These are phyloP conservation scores for Fusarium lateritium DNA, from an alignment of 2,329 filamentous ascomycete genomes.

Conservation along the genomic window DNA sequence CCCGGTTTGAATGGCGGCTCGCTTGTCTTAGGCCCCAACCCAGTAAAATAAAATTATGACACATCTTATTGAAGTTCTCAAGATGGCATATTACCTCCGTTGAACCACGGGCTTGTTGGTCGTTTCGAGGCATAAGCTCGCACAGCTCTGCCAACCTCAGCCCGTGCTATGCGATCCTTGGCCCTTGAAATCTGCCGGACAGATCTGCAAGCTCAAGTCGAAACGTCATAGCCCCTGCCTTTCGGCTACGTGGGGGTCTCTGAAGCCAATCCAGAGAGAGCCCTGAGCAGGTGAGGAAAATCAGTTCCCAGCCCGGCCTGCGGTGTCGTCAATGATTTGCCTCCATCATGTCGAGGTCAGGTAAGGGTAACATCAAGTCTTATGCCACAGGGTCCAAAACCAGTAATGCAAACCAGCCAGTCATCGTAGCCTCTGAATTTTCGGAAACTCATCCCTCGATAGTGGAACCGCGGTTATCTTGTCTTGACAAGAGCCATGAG, in stretches of 20 bases:
- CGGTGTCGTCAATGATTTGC: constrained; percentile 39
- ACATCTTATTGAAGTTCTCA: constrained; percentile 33
- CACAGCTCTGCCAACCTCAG: constrained; percentile 20
- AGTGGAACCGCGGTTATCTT: constrained; percentile 22
- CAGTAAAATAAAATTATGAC: constrained; percentile 31
- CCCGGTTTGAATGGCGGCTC: constrained; percentile 35
- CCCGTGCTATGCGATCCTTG: constrained; percentile 13
- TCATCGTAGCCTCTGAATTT: constrained; percentile 1
- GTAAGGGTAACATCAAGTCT: background rate
- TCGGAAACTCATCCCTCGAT: background rate
- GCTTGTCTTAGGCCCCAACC: constrained; percentile 39
- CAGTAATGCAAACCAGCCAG: constrained; percentile 1
- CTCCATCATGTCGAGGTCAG: constrained; percentile 31
- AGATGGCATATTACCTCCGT: constrained; percentile 4
- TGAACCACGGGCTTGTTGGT: constrained; percentile 9
- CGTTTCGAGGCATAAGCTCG: constrained; percentile 11
- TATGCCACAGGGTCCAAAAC: background rate
- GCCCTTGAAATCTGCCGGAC: constrained; percentile 36
- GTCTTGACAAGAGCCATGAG: constrained; percentile 29
- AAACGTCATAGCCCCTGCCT: constrained; percentile 45
- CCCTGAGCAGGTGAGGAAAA: constrained; percentile 18
- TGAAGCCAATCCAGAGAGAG: constrained; percentile 29
- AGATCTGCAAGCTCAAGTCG: constrained; percentile 43
- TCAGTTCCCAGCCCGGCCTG: constrained; percentile 33
- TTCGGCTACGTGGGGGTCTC: constrained; percentile 33